Evolutionary conservation across 1,139 yeast species (phyloP).

Genomic region (Meyerozyma sp.): DNA sequence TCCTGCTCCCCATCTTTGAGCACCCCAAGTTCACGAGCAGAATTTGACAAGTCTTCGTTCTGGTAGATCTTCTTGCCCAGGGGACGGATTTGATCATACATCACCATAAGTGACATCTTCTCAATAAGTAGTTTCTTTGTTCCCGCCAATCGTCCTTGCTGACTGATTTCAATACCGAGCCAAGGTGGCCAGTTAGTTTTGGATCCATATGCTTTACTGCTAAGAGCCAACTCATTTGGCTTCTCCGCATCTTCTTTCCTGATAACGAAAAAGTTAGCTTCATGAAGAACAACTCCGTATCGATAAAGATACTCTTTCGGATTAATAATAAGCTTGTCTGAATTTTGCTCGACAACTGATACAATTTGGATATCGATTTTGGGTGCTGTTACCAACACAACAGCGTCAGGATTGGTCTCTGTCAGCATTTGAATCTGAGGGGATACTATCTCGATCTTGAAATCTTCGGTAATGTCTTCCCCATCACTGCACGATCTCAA

Average conservation of each 20-base stretch:
- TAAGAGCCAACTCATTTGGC: slow-evolving; percentile 16
- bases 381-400: slow-evolving; percentile 45
- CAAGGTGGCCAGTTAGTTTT: slow-evolving; percentile 43
- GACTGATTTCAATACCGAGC: slow-evolving; percentile 41
- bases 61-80: slow-evolving; percentile 11
- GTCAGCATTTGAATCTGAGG: slow-evolving; percentile 86
- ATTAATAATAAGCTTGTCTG: slow-evolving; percentile 15
- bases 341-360: slow-evolving; percentile 27
- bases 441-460: slow-evolving; percentile 63
- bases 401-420: slow-evolving; percentile 56
- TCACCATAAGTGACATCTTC: slow-evolving; percentile 32
- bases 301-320: slow-evolving; percentile 30
- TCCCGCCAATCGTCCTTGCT: slow-evolving; percentile 32
- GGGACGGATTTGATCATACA: slow-evolving; percentile 29
- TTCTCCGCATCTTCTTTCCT: slow-evolving; percentile 21
- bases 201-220: slow-evolving; percentile 31
- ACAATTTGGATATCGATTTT: slow-evolving; percentile 33
- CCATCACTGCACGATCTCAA: slow-evolving; percentile 37
- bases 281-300: slow-evolving; percentile 31
- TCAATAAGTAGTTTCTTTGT: slow-evolving; percentile 32
- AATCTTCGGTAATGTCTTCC: slow-evolving; percentile 55
- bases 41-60: slow-evolving; percentile 1
- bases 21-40: background rate
- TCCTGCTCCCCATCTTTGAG: slow-evolving; percentile 3
- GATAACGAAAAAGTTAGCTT: slow-evolving; percentile 38